phyloP scores from a whole-genome alignment of 345 rosid species.

The Linum lewisii region DNA sequence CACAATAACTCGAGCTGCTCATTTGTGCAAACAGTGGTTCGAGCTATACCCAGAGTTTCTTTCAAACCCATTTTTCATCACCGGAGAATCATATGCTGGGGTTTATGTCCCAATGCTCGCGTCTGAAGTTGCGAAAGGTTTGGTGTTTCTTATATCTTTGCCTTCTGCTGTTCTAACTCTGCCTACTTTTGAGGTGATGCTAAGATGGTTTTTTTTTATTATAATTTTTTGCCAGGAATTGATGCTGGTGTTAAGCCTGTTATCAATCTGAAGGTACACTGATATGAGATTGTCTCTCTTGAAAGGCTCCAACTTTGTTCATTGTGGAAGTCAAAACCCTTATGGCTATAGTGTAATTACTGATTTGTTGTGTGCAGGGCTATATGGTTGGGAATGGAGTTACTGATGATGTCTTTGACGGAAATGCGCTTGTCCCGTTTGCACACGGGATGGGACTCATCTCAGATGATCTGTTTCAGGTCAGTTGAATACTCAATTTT shows the following conservation, averaged over 20 bases:
- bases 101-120: slow-evolving; percentile 82
- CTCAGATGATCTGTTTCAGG: slow-evolving; percentile 66
- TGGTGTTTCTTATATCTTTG: slow-evolving; percentile 2
- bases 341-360: neutral
- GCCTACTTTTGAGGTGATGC: slow-evolving; percentile 1
- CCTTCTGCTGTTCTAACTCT: neutral
- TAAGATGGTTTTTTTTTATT: neutral
- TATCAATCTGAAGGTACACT: slow-evolving; percentile 58
- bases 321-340: slow-evolving; percentile 9
- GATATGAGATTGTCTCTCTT: neutral
- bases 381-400: slow-evolving; percentile 92
- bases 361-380: slow-evolving; percentile 39
- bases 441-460: slow-evolving; percentile 90
- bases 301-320: neutral
- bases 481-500: slow-evolving; percentile 16
- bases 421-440: slow-evolving; percentile 81
- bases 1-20: neutral
- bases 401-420: slow-evolving; percentile 62
- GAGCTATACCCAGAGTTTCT: slow-evolving; percentile 70
- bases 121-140: slow-evolving; percentile 64
- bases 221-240: slow-evolving; percentile 40
- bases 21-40: slow-evolving; percentile 55
- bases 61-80: slow-evolving; percentile 58
- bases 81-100: slow-evolving; percentile 97
- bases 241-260: slow-evolving; percentile 45